phyloP scores from a whole-genome alignment of 129 eudicot genomes.

The Solidago caesia region DNA sequence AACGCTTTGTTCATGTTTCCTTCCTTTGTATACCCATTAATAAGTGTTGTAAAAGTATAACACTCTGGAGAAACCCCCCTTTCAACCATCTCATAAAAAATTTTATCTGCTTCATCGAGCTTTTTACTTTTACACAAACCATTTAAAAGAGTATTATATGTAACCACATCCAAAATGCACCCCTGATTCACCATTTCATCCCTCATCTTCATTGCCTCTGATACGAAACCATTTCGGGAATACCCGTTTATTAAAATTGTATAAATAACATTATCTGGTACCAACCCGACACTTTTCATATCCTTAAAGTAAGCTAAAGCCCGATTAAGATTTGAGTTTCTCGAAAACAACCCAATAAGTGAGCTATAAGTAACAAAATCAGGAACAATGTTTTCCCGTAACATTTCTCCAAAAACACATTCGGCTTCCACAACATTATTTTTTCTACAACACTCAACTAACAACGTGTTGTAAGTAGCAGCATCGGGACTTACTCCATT shows the following conservation, averaged over 20 bases:
- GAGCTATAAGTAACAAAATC: constrained; percentile 69
- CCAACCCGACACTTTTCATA: constrained; percentile 55
- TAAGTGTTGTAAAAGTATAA: constrained; percentile 63
- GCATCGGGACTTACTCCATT: constrained; percentile 62
- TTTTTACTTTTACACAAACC: constrained; percentile 63
- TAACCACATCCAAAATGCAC: constrained; percentile 65
- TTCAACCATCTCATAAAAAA: constrained; percentile 71
- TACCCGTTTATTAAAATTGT: constrained; percentile 69
- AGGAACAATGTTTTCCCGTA: constrained; percentile 37
- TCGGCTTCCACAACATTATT: constrained; percentile 43
- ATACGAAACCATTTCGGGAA: constrained; percentile 51
- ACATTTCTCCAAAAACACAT: constrained; percentile 49
- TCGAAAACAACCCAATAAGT: constrained; percentile 61
- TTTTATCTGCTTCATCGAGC: constrained; percentile 62
- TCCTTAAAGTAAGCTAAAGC: constrained; percentile 51
- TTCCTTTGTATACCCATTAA: constrained; percentile 57
- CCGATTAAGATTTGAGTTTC: constrained; percentile 50
- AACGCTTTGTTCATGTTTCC: constrained; percentile 54
- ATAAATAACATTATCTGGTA: constrained; percentile 68
- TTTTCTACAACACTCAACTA: constrained; percentile 58
- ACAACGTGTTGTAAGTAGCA: constrained; percentile 59
- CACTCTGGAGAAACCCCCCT: constrained; percentile 66
- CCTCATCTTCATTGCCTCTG: constrained; percentile 65
- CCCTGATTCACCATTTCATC: constrained; percentile 76
- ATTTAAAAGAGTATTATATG: constrained; percentile 69